These are phyloP conservation scores for Saturnispora besseyi DNA, from an alignment of 805 yeast genomes.

Conservation along the genomic window DNA sequence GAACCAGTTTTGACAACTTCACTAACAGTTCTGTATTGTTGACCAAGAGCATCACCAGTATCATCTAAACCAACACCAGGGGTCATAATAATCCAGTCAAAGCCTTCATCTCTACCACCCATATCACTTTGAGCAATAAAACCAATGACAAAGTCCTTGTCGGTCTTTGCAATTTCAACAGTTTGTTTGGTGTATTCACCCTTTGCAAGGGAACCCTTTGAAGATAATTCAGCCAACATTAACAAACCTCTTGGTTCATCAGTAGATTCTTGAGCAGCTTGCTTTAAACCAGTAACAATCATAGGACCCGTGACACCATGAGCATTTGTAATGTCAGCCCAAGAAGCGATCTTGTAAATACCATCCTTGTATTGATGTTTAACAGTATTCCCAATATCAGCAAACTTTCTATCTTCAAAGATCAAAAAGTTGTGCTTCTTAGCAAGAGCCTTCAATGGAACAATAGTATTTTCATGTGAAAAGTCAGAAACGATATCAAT, in stretches of 20 bases:
- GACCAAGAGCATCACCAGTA: slow-evolving; percentile 92
- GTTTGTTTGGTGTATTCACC: slow-evolving; percentile 87
- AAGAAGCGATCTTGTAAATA: slow-evolving; percentile 74
- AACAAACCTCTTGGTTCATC: slow-evolving; percentile 78
- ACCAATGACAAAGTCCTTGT: slow-evolving; percentile 87
- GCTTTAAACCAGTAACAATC: slow-evolving; percentile 78
- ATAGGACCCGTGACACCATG: slow-evolving; percentile 97
- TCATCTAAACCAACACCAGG: slow-evolving; percentile 99
- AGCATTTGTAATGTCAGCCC: slow-evolving; percentile 97
- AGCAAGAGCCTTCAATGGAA: slow-evolving; percentile 64
- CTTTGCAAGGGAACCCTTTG: slow-evolving; percentile 86
- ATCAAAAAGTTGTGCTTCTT: slow-evolving; percentile 80
- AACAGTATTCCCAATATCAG: slow-evolving; percentile 97
- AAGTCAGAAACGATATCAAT: slow-evolving; percentile 90
- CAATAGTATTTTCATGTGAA: slow-evolving; percentile 66
- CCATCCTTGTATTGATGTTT: slow-evolving; percentile 91
- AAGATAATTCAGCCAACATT: slow-evolving; percentile 92
- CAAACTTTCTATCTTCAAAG: slow-evolving; percentile 96
- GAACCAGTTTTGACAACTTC: slow-evolving; percentile 81
- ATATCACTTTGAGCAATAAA: slow-evolving; percentile 89
- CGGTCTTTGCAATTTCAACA: slow-evolving; percentile 76
- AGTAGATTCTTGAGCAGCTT: slow-evolving; percentile 65
- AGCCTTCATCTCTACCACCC: slow-evolving; percentile 76
- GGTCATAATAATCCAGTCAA: slow-evolving; percentile 94
- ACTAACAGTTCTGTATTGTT: slow-evolving; percentile 88